These are phyloP conservation scores for Psilocybe subaeruginosa DNA, from an alignment of 768 basidiomycete species.

Conservation along the genomic window DNA sequence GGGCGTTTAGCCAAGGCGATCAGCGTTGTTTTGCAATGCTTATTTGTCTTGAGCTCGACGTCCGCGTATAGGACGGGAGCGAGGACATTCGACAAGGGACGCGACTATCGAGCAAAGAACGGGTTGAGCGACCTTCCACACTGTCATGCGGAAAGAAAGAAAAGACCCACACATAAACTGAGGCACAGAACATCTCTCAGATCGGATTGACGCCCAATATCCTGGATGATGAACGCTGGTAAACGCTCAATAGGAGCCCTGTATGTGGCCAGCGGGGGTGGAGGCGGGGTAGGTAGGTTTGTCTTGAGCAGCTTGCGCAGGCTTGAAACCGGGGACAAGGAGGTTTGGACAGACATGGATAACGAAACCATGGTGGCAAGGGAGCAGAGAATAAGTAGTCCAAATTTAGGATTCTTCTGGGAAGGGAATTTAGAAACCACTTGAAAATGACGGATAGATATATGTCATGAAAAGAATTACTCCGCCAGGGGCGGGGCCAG, in stretches of 20 bases:
- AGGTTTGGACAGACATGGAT: constrained; percentile 12
- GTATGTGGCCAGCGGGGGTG: constrained; percentile 4
- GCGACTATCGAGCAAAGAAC: constrained; percentile 27
- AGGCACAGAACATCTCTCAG: constrained; percentile 31
- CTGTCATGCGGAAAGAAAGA: neutral
- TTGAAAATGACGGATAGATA: constrained; percentile 14
- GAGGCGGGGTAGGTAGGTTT: neutral
- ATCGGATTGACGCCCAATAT: constrained; percentile 26
- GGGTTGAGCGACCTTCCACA: neutral
- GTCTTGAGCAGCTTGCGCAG: constrained; percentile 17
- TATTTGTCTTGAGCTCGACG: constrained; percentile 39
- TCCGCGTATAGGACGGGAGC: constrained; percentile 32
- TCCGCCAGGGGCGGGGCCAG: constrained; percentile 13
- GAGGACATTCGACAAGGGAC: constrained; percentile 27
- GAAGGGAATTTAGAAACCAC: neutral
- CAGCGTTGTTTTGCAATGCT: constrained; percentile 32
- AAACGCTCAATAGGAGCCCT: constrained; percentile 15
- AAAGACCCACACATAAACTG: constrained; percentile 28
- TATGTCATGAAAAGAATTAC: constrained; percentile 13
- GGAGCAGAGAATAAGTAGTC: constrained; percentile 11
- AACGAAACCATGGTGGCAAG: constrained; percentile 7
- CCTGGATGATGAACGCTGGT: constrained; percentile 25
- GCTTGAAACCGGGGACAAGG: constrained; percentile 12
- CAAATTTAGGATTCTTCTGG: constrained; percentile 7
- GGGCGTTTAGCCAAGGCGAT: constrained; percentile 51